Evolutionary conservation across 805 yeast species (phyloP), one percentile per base, ranked within the genome.

Genomic region (Kuraishia piskuri): DNA sequence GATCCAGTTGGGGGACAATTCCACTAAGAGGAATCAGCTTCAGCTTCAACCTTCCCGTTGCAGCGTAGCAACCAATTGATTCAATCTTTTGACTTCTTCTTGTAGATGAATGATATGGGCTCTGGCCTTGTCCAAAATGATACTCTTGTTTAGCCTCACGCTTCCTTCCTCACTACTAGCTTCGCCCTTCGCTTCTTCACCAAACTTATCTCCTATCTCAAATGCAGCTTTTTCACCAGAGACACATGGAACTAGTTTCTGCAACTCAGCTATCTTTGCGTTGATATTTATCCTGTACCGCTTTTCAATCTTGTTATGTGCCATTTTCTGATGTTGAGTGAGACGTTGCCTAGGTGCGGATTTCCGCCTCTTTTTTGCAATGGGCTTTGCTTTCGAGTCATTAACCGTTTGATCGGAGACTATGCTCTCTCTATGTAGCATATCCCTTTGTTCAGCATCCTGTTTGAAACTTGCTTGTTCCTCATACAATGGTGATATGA

Each of bases 271-370:
- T 53, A 85, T 85, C 64, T 83, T 84, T 12, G 86, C 80, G 63
- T 84, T 84, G 64, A 85, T 83, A 65, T 84, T 84, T 56, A 83
- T 83, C 63, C 90, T 71, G 65, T 85, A 84, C 55, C 84, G 77
- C 63, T 84, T 82, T 62, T 85, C 90, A 57, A 85, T 83, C 66
- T 80, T 81, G 68, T 84, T 84, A 63, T 85, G 91, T 0, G 88
- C 88, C 60, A 80, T 80, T 59, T 84, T 82, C 67, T 84, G 90
- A 58, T 76, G 74, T 36, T 51, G 46, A 17, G 53, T 51, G 21
- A 51, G 36, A 20, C 50, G 20, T 50, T 51, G 47, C n/a, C 53
- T 22, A 22, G 53, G 53, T 14, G 21, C 47, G 4, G 47, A 45
- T 12, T 45, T 45, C 47, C 47, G 21, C n/a, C 47, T 7, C 47